Conservation (phyloP, 495 filamentous ascomycete genomes). For the Daldinia grandis region DNA sequence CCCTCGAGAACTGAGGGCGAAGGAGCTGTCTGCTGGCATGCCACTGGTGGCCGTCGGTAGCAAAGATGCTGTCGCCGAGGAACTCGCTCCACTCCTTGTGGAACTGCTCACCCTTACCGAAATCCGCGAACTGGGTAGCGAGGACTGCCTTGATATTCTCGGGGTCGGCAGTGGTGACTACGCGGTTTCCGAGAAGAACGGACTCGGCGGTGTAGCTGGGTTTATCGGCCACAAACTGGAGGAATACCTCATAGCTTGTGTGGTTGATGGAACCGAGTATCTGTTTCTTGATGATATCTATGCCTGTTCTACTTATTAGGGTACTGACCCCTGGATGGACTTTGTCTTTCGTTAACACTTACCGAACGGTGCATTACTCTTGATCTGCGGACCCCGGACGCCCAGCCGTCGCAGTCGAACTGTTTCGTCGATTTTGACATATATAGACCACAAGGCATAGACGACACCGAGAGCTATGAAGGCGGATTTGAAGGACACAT, state of each 20-base stretch:
- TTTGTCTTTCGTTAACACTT: background rate
- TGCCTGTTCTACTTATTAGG: conserved; percentile 53
- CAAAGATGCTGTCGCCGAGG: conserved; percentile 82
- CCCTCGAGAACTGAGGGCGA: conserved; percentile 82
- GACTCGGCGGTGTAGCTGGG: conserved; percentile 66
- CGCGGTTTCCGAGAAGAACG: conserved; percentile 61
- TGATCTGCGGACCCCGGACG: conserved; percentile 37
- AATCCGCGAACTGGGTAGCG: conserved; percentile 77
- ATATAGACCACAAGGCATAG: conserved; percentile 43
- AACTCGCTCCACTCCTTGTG: conserved; percentile 76
- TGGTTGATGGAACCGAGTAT: conserved; percentile 60
- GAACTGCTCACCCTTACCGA: conserved; percentile 75
- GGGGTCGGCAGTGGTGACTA: conserved; percentile 74
- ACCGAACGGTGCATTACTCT: conserved; percentile 41
- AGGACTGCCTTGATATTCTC: conserved; percentile 89
- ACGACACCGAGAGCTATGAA: conserved; percentile 39
- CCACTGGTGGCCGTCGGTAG: conserved; percentile 78
- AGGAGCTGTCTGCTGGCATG: conserved; percentile 78
- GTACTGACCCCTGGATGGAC: background rate
- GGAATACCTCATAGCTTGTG: conserved; percentile 69
- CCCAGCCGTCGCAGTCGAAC: conserved; percentile 56
- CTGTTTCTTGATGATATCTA: conserved; percentile 67
- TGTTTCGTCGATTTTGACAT: conserved; percentile 46
- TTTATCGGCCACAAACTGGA: conserved; percentile 53
- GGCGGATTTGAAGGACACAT: conserved; percentile 48